Evolutionary conservation across 441 rosid species (phyloP).

Genomic region (Mallotus japonicus): DNA sequence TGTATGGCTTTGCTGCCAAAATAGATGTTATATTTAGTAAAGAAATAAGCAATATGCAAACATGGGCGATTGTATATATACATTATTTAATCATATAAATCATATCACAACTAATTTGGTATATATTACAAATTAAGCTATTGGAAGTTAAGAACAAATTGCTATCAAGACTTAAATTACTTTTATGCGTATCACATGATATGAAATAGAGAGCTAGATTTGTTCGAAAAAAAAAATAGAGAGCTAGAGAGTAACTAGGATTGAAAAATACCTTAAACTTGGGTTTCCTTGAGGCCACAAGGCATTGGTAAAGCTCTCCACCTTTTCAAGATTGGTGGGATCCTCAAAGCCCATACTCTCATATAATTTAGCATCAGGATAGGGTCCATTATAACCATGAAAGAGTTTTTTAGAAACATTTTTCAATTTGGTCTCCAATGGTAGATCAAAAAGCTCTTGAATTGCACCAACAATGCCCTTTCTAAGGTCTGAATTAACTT

Average conservation of each 20-base stretch:
- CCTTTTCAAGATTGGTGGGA: slow-evolving; percentile 17
- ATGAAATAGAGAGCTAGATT: too few relatives aligned
- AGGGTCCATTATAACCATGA: slow-evolving; percentile 36
- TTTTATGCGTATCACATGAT: too few relatives aligned
- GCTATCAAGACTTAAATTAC: too few relatives aligned
- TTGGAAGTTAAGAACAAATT: too few relatives aligned
- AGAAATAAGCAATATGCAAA: too few relatives aligned
- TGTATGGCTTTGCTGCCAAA: slow-evolving; percentile 46
- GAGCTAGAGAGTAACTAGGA: not conserved
- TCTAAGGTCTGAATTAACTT: slow-evolving; percentile 18
- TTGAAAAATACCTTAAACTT: slow-evolving; percentile 3
- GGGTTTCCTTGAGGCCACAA: slow-evolving; percentile 38
- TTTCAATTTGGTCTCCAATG: slow-evolving; percentile 31
- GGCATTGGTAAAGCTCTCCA: slow-evolving; percentile 17
- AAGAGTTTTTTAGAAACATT: slow-evolving; percentile 32
- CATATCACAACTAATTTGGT: too few relatives aligned
- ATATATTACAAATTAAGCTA: too few relatives aligned
- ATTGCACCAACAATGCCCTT: slow-evolving; percentile 23
- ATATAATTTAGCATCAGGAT: slow-evolving; percentile 28
- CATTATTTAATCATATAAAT: too few relatives aligned
- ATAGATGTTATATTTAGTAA: not conserved
- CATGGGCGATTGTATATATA: too few relatives aligned
- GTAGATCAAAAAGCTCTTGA: slow-evolving; percentile 35
- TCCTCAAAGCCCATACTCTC: slow-evolving; percentile 40
- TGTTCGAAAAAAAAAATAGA: not conserved